A percentile compares a stretch with the other conserved stretches of the same genome.
phyloP scores from a whole-genome alignment of 257 asterid species.

The Solanum habrochaites region DNA sequence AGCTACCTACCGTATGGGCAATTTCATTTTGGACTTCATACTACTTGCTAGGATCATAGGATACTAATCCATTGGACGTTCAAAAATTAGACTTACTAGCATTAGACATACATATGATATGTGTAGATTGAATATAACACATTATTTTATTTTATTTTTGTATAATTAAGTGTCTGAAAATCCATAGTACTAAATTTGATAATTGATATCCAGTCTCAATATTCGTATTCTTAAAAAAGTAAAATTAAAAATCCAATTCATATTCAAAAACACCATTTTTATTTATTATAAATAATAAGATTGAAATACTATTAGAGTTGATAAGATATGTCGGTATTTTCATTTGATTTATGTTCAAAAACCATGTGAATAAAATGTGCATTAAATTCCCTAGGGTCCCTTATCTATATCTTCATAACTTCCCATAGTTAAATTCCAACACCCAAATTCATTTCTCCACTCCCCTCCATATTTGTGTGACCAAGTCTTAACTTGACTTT shows the following conservation, averaged over 20 bases:
- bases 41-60: neutral
- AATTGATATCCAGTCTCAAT: no score
- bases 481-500: neutral
- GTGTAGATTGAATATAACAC: neutral
- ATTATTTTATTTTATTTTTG: neutral
- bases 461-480: neutral
- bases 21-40: neutral
- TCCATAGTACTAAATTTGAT: no score
- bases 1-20: neutral
- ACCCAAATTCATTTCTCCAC: neutral
- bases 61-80: neutral
- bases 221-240: no score
- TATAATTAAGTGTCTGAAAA: neutral
- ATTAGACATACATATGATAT: neutral
- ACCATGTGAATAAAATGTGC: neutral
- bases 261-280: neutral
- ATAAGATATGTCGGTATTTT: neutral
- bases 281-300: neutral
- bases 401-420: neutral
- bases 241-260: neutral
- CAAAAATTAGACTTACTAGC: no score
- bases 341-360: neutral
- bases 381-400: neutral
- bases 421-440: neutral
- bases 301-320: neutral